Evolutionary conservation across 495 filamentous ascomycete genomes (phyloP), one percentile per base, ranked within the genome.

Genomic region (Aspergillus baeticus): DNA sequence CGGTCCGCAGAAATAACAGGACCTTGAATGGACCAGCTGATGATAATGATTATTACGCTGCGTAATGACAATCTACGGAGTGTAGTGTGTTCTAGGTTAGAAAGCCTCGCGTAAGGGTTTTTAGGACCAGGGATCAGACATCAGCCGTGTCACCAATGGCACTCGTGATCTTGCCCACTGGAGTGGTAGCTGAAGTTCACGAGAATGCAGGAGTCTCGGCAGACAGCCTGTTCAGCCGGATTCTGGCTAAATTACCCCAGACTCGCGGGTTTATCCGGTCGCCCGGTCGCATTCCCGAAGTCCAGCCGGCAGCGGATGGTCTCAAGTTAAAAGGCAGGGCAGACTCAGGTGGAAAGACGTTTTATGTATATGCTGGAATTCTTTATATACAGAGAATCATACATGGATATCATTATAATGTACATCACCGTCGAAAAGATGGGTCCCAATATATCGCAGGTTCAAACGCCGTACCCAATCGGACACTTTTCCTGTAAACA

Each of bases 161-260:
- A 29, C 4, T 29, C 26, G 26, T 4, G 26, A n/a, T 29, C 4
- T 8, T 29, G 26, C 26, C 26, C 26, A 8, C 4, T 8, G 26
- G 26, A 29, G 26, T n/a, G 8, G 26, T 8, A 29, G 3, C 26
- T 8, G 8, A 8, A 29, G 26, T 29, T 29, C 26, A 8, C 26
- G 33, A 37, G n/a, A 15, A 13, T 15, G n/a, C 11, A 37, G 35
- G 3, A 29, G 8, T 29, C 8, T 29, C 26, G 26, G 4, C 26
- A 29, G 26, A 10, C 5, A 33, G 10, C 11, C 22, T 3, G 22
- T 38, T 50, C 33, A 38, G 47, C 47, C 47, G 47, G 34, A 50
- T 50, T 62, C 51, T 56, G 60, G 51, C 60, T 62, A 62, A 62
- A 58, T 62, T 58, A 55, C 55, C 55, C 60, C 55, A 54, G 46